These are phyloP conservation scores for Danielozyma ontarioensis DNA, from an alignment of 805 yeast species.

Conservation along the genomic window DNA sequence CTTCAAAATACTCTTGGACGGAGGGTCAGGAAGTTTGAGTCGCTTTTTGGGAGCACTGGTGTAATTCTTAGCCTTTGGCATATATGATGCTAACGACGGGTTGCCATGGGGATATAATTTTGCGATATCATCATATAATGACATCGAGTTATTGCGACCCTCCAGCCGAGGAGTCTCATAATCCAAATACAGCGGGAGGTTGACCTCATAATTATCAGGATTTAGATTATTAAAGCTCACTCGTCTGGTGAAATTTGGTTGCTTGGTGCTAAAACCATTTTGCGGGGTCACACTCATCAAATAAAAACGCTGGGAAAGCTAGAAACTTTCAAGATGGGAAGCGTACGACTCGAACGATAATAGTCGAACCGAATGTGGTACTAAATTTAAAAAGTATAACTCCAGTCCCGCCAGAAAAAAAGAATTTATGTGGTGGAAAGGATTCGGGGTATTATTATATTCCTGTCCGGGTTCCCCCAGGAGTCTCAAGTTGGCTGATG, in stretches of 20 bases:
- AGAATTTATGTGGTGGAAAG: too few species aligned
- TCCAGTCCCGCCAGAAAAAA: too few species aligned
- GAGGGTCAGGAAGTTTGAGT: slow-evolving; percentile 23
- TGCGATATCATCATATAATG: slow-evolving; percentile 1
- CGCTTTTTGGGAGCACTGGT: slow-evolving; percentile 9
- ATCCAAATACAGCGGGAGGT: slow-evolving; percentile 13
- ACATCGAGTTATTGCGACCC: slow-evolving; percentile 1
- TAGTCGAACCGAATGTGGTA: too few species aligned
- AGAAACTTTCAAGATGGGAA: too few species aligned
- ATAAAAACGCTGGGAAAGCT: too few species aligned
- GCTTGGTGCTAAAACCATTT: too few species aligned
- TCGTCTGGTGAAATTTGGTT: slow-evolving; percentile 30
- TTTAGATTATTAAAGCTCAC: slow-evolving; percentile 42
- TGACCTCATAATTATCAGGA: slow-evolving; percentile 24
- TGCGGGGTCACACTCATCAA: too few species aligned
- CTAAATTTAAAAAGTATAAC: too few species aligned
- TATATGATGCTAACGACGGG: slow-evolving; percentile 10
- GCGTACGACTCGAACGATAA: too few species aligned
- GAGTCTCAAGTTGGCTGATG: too few species aligned
- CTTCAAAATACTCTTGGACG: slow-evolving; percentile 36
- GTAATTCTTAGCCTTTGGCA: slow-evolving; percentile 10
- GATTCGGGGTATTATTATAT: too few species aligned
- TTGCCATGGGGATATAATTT: background rate
- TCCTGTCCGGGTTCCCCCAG: too few species aligned
- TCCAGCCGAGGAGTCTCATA: slow-evolving; percentile 6